A percentile compares a stretch with the other conserved stretches of the same genome.
phyloP scores from a whole-genome alignment of 106 monocot genomes.

The Dioscorea alata region DNA sequence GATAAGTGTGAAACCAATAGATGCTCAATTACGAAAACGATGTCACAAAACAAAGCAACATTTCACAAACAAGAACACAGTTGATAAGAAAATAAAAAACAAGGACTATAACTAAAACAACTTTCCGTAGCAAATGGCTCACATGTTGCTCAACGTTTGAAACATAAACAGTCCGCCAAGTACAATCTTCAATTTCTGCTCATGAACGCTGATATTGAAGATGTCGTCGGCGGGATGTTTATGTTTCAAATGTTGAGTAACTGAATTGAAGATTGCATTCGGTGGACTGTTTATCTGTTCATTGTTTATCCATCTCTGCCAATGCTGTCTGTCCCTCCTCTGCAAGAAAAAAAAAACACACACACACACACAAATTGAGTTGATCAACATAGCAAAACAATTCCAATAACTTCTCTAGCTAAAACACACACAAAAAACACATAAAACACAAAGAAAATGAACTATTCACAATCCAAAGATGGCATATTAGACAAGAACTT shows the following conservation, averaged over 20 bases:
- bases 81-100: not conserved
- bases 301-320: conserved; percentile 13
- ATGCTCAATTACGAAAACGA: conserved; percentile 4
- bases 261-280: no score
- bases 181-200: conserved; percentile 63
- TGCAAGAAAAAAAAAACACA: conserved; percentile 5
- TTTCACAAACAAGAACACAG: not conserved
- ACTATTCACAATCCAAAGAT: not conserved
- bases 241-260: no score
- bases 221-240: no score
- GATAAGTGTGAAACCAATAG: not conserved
- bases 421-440: not conserved
- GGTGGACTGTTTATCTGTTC: no score
- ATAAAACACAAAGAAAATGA: not conserved
- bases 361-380: not conserved
- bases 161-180: conserved; percentile 84
- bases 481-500: not conserved
- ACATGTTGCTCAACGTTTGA: conserved; percentile 88
- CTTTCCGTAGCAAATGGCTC: conserved; percentile 11
- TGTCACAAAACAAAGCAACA: not conserved
- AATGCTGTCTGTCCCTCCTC: conserved; percentile 21
- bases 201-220: no score
- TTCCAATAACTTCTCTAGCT: not conserved
- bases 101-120: not conserved
- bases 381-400: not conserved